phyloP scores from a whole-genome alignment of 2,329 filamentous ascomycete genomes.

The Paecilomyces sp. region DNA sequence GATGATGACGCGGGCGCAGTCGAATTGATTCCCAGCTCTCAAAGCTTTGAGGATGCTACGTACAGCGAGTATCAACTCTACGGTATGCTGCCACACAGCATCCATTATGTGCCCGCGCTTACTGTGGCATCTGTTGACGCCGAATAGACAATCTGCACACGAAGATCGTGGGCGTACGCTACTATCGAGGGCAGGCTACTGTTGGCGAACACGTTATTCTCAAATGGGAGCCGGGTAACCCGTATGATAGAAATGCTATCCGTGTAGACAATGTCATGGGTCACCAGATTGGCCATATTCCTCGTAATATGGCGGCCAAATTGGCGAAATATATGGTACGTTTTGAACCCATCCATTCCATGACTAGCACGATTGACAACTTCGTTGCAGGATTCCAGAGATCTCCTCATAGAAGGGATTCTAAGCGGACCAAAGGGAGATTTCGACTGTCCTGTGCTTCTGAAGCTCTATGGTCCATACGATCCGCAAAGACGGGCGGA shows the following conservation, averaged over 20 bases:
- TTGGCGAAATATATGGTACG: slow-evolving; percentile 64
- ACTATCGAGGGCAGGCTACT: slow-evolving; percentile 57
- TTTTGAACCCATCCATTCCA: background rate
- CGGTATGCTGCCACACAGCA: slow-evolving; percentile 19
- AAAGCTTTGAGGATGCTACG: slow-evolving; percentile 28
- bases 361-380: slow-evolving; percentile 1
- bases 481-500: slow-evolving; percentile 45
- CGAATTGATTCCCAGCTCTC: slow-evolving; percentile 23
- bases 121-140: background rate
- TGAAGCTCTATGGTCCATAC: slow-evolving; percentile 63
- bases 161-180: slow-evolving; percentile 56
- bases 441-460: slow-evolving; percentile 65
- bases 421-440: slow-evolving; percentile 59
- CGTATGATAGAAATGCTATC: slow-evolving; percentile 69
- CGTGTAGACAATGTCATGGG: slow-evolving; percentile 69
- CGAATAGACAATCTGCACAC: slow-evolving; percentile 32
- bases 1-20: slow-evolving; percentile 32
- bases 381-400: slow-evolving; percentile 43
- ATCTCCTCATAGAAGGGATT: slow-evolving; percentile 60
- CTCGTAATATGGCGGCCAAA: slow-evolving; percentile 59
- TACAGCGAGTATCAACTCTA: slow-evolving; percentile 30
- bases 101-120: background rate
- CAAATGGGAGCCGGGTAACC: slow-evolving; percentile 60
- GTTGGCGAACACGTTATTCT: slow-evolving; percentile 57
- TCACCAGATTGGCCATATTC: slow-evolving; percentile 71